Percentiles rank a stretch among this genome's conserved stretches.
Conservation (phyloP, 208 protist genomes). For the Trypanosoma melophagium region DNA sequence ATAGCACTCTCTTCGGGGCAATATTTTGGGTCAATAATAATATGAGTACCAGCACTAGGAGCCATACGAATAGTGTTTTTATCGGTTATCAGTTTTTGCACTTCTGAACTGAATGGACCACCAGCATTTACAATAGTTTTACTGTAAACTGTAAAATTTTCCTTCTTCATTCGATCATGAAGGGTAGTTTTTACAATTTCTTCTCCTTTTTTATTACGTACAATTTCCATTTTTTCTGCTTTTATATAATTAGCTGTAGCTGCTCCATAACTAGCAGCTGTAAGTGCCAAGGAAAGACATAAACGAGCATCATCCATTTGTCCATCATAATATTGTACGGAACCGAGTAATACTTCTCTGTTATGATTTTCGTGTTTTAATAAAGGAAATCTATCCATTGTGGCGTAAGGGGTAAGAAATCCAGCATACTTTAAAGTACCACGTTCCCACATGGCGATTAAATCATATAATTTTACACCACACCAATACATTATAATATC, state of each 20-base stretch:
- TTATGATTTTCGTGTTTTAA: conserved; percentile 55
- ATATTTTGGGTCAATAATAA: conserved; percentile 80
- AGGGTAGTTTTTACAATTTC: conserved; percentile 75
- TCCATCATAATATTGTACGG: conserved; percentile 94
- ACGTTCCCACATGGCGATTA: conserved; percentile 74
- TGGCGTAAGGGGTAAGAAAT: conserved; percentile 78
- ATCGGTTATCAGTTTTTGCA: conserved; percentile 80
- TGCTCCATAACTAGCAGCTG: conserved; percentile 89
- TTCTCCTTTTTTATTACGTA: conserved; percentile 46
- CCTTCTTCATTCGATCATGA: conserved; percentile 69
- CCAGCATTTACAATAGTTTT: conserved; percentile 91
- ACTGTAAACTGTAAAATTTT: conserved; percentile 74
- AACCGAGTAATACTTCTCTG: conserved; percentile 76
- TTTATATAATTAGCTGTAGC: conserved; percentile 93
- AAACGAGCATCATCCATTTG: conserved; percentile 97
- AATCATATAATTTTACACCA: conserved; percentile 89
- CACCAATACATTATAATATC: conserved; percentile 85
- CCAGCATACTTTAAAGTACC: conserved; percentile 83
- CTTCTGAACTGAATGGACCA: conserved; percentile 79
- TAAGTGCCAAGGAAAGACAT: conserved; percentile 92
- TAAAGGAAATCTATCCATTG: conserved; percentile 76
- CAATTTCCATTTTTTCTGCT: conserved; percentile 59
- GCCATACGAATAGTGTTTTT: conserved; percentile 49
- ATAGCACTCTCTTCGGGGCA: conserved; percentile 78
- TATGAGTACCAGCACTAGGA: conserved; percentile 83